Base-by-base conservation (phyloP, 1,284 basidiomycete genomes). In the Farysia itapuensis region DNA sequence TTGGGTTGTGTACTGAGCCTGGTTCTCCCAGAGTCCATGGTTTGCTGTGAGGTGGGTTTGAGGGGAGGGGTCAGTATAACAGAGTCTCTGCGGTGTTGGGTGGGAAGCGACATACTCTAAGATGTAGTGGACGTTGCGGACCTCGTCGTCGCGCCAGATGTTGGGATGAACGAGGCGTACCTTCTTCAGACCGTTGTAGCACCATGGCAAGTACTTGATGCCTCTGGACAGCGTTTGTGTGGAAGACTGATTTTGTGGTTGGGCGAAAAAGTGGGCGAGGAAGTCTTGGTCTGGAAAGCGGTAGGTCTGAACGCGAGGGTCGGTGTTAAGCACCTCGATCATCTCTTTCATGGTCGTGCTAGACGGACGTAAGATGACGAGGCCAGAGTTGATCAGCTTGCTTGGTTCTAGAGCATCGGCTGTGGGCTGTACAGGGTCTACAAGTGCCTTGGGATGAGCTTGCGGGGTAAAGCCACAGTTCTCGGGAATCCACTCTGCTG, bases 241-340 rank as follows among this genome's bases (percentile, higher is more conserved):
- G n/a, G 14, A n/a, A n/a, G n/a, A n/a, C n/a, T n/a, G n/a, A 34
- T n/a, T 20, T 32, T 2, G 21, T 22, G 3, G 40, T 21, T 13
- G 6, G 24, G 80, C 78, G 80, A 93, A 96, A 70, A 85, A 84
- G 24, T 83, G 84, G 1, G 90, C 83, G 23, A 97, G 83, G 19
- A 95, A 82, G 70, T 97, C 93, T 78, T 97, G 93, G 75, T 97
- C 93, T 0, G 91, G 86, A 77, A 97, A 97, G 29, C 81, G 81
- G 79, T 86, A 93, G 1, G 81, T 81, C 4, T 83, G 67, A 13
- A 95, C 81, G 5, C 84, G 81, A 4, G 86, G 84, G 20, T 86
- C 86, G 2, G 84, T 86, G 43, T 81, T 74, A 39, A 96, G 83
- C 75, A 83, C 84, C 29, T 83, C 65, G 16, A 81, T 78, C 50